Base-by-base conservation (phyloP, 2,329 filamentous ascomycete species). In the Sarocladiaceae sp. region DNA sequence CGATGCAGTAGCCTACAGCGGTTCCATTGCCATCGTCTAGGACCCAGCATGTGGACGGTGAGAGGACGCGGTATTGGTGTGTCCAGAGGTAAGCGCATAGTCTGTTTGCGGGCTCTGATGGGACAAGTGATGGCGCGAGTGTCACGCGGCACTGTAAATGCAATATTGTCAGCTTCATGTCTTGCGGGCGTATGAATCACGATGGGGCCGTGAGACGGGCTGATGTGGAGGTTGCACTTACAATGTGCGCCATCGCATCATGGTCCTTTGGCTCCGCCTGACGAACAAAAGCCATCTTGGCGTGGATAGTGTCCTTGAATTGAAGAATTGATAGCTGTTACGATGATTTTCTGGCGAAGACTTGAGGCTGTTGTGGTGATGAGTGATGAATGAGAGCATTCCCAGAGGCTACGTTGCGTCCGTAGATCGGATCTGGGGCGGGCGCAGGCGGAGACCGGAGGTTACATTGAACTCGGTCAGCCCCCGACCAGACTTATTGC, bases 21-120 rank as follows among this genome's bases (percentile, higher is more conserved):
- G 46, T 56, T 3, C 73, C 75, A 3, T 57, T 39, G 37, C 74
- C 75, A 59, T 77, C 71, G 61, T 77, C 76, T 13, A 79, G 69
- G 11, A 78, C 70, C 61, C 74, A 72, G 66, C 73, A 75, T 13
- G 70, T 71, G 11, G 56, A 36, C 0, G 75, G 74, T 8, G 66
- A 73, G 54, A 78, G 71, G 57, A 69, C 64, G 15, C 73, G 76
- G 67, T 73, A 78, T 33, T 70, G 75, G 59, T 77, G 74, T 8
- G 73, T 75, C 76, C 76, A 79, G 59, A 78, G 57, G 63, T 78
- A 78, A 1, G 75, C 74, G 13, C 73, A 67, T 26, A 76, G 65
- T 17, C 64, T 64, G 44, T 57, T 55, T 4, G 66, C 68, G 11
- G 58, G 59, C 31, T 66, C 60, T 25, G 70, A 71, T 17, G 58